These are phyloP conservation scores for Agaricales sp. DNA, from an alignment of 1,284 basidiomycete genomes.

Conservation along the genomic window DNA sequence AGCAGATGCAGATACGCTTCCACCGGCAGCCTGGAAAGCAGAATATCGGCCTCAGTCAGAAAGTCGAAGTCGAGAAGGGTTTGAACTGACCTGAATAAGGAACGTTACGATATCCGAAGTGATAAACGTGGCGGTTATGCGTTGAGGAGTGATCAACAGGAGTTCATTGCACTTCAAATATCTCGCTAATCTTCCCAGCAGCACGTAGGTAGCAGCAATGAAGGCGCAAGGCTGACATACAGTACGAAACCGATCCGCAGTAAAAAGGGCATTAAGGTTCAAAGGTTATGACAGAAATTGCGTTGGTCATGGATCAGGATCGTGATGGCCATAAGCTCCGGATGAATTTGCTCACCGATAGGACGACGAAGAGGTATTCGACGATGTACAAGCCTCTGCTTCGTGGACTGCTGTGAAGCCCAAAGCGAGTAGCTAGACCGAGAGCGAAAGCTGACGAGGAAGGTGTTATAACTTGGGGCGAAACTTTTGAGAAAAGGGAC, in stretches of 20 bases:
- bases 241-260: constrained; percentile 1
- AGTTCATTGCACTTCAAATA: constrained; percentile 40
- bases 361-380: constrained; percentile 52
- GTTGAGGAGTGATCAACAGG: constrained; percentile 41
- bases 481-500: not conserved
- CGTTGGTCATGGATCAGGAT: too few species aligned
- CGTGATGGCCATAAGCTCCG: too few species aligned
- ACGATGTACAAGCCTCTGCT: constrained; percentile 42
- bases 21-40: constrained; percentile 32
- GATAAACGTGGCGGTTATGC: constrained; percentile 44
- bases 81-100: constrained; percentile 46
- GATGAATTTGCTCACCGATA: constrained; percentile 30
- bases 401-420: constrained; percentile 32
- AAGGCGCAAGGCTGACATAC: constrained; percentile 69
- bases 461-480: not conserved
- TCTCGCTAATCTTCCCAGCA: constrained; percentile 50
- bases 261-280: too few species aligned
- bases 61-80: not conserved
- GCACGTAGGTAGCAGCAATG: constrained; percentile 63
- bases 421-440: constrained; percentile 42
- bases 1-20: constrained; percentile 26
- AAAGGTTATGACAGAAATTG: too few species aligned
- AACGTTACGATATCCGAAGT: constrained; percentile 58
- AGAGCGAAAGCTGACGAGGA: constrained; percentile 31
- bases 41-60: constrained; percentile 15